Evolutionary conservation across 139 green algal genomes (phyloP), one percentile per base, ranked within the genome.

Genomic region (Chlamydomonas incerta): DNA sequence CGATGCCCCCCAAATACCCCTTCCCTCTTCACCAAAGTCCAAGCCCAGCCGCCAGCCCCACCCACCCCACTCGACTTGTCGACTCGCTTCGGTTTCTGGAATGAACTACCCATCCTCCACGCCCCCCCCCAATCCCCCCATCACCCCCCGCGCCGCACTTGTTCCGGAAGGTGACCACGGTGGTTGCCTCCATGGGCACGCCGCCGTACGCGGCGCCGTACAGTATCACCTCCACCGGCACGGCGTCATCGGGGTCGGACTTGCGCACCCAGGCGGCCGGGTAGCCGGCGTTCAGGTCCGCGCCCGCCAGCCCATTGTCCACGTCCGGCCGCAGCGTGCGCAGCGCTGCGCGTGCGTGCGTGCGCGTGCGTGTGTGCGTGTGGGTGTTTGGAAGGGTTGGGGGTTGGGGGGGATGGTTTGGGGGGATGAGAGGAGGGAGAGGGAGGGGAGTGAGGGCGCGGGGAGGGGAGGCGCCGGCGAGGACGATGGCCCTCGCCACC

Each of bases 111-210:
- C 41, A 50, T 8, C 41, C 41, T n/a, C n/a, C n/a, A n/a, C n/a
- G n/a, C 41, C 41, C 5, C 8, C 41, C 41, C 41, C 41, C 41
- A 50, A 5, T 5, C 41, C 41, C 41, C 41, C 8, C 41, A 50
- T 13, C 5, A 5, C 41, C 41, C 5, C 5, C 41, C 41, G 41
- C 41, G 5, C 8, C 41, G 5, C 41, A 50, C 41, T 88, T 88
- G 74, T 88, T 88, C 0, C 84, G 66, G 67, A 81, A 85, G 13
- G 84, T 85, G 31, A 81, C 67, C 14, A 85, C 35, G 26, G 26
- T 65, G 62, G 62, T n/a, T 13, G 62, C 37, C 18, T 47, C 62
- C n/a, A 73, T 28, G 21, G 18, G 14, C 60, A 83, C 17, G 41
- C 63, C 34, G 62, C 9, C 37, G 17, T 37, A 47, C 28, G 46